Conservation (phyloP, 768 basidiomycete genomes). For the Rubroboletus pulcherrimus region DNA sequence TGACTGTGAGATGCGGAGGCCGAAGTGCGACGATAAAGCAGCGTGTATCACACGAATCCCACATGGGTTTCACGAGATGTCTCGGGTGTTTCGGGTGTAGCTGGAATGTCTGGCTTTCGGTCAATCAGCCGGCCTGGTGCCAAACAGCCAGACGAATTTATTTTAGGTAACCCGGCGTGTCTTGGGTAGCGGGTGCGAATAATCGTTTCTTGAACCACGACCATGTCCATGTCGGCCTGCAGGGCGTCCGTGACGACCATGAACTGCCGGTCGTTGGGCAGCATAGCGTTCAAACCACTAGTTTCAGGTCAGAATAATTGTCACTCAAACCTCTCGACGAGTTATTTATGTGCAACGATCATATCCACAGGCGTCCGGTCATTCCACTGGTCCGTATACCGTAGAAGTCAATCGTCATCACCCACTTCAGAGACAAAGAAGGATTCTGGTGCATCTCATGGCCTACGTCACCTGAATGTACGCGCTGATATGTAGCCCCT, state of each 20-base stretch:
- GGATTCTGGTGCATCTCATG: conserved; percentile 24
- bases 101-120: neutral
- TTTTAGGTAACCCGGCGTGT: conserved; percentile 26
- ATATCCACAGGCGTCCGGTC: conserved; percentile 25
- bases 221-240: conserved; percentile 31
- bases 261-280: conserved; percentile 20
- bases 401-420: conserved; percentile 17
- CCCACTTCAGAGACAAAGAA: conserved; percentile 16
- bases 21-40: conserved; percentile 2
- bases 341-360: conserved; percentile 1
- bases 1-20: conserved; percentile 16
- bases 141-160: neutral
- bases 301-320: conserved; percentile 20
- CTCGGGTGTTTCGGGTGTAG: conserved; percentile 11
- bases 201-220: conserved; percentile 22
- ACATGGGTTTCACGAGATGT: conserved; percentile 8
- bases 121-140: neutral
- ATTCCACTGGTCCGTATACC: conserved; percentile 29
- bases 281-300: conserved; percentile 18
- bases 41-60: neutral
- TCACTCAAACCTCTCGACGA: neutral
- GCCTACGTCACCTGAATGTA: neutral
- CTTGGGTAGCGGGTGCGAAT: conserved; percentile 12
- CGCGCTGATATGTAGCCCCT: neutral
- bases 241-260: conserved; percentile 25